A percentile compares a stretch with the other conserved stretches of the same genome.
Evolutionary conservation across 2,329 filamentous ascomycete genomes (phyloP).

Genomic region (Xylaria sp.): DNA sequence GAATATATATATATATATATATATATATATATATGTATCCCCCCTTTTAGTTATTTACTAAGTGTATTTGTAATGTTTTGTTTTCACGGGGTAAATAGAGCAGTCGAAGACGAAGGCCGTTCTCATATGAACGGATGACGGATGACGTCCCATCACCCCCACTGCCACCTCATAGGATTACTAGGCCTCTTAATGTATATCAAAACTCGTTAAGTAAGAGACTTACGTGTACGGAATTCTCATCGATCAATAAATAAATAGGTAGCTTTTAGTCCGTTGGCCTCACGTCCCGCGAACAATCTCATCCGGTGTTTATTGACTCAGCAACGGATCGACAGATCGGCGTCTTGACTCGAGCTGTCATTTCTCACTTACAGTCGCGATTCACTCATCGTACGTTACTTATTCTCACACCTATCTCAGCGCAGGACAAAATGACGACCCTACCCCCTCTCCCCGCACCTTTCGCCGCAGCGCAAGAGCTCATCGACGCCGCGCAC

Average conservation of each 20-base stretch:
- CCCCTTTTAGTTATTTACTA: not conserved
- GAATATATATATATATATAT: not conserved
- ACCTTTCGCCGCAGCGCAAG: slow-evolving; percentile 49
- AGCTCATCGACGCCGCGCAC: slow-evolving; percentile 69
- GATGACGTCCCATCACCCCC: not conserved
- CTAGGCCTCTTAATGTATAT: not conserved
- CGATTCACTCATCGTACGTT: too few species aligned
- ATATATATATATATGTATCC: not conserved
- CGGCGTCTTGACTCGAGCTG: not conserved
- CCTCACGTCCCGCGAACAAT: not conserved
- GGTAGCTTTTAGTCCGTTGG: not conserved
- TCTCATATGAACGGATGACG: not conserved
- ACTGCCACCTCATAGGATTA: not conserved
- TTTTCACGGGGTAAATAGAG: not conserved
- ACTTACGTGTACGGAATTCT: not conserved
- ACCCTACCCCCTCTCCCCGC: slow-evolving; percentile 33
- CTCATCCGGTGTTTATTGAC: not conserved
- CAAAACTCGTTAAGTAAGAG: not conserved
- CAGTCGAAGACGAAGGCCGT: not conserved
- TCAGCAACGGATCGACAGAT: not conserved
- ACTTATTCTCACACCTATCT: too few species aligned
- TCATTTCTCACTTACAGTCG: not conserved
- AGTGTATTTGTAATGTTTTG: too few species aligned
- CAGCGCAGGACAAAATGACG: slow-evolving; percentile 1
- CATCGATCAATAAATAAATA: not conserved